Conservation (phyloP, 192 early-diverging fungal genomes). For the Anaeromyces robustus region DNA sequence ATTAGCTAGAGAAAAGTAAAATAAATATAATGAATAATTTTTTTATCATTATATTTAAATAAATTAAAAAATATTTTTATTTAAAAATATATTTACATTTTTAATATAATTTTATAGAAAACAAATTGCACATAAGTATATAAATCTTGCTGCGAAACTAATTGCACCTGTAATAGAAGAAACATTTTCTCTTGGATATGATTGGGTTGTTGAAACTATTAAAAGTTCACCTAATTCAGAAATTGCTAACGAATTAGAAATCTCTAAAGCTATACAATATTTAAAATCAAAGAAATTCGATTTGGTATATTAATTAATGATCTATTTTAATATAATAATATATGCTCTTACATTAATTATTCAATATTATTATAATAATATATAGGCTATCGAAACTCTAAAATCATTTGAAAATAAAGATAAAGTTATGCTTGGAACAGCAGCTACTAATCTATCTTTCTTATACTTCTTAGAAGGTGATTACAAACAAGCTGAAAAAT, state of each 20-base stretch:
- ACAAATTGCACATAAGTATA: constrained; percentile 20
- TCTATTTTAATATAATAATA: too few relatives aligned
- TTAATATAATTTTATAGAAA: constrained; percentile 8
- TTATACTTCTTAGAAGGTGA: constrained; percentile 40
- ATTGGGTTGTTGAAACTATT: constrained; percentile 33
- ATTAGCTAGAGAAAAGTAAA: constrained; percentile 26
- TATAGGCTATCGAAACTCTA: constrained; percentile 27
- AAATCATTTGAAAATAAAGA: constrained; percentile 41
- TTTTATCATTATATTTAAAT: background rate
- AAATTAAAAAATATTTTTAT: too few relatives aligned
- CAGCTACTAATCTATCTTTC: constrained; percentile 39
- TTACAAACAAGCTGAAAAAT: constrained; percentile 27
- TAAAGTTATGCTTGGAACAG: constrained; percentile 29
- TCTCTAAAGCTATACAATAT: constrained; percentile 40
- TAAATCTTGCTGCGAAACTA: constrained; percentile 32
- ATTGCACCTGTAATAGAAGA: constrained; percentile 29
- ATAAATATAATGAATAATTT: background rate
- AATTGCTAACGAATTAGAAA: constrained; percentile 36
- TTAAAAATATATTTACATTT: too few relatives aligned
- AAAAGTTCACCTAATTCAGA: constrained; percentile 26
- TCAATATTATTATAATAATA: too few relatives aligned
- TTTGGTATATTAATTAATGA: background rate
- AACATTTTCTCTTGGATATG: constrained; percentile 23
- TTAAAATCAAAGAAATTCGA: constrained; percentile 30
- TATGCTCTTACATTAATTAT: too few relatives aligned